These are phyloP conservation scores for Boletus fagicola DNA, from an alignment of 768 basidiomycete genomes.

Conservation along the genomic window DNA sequence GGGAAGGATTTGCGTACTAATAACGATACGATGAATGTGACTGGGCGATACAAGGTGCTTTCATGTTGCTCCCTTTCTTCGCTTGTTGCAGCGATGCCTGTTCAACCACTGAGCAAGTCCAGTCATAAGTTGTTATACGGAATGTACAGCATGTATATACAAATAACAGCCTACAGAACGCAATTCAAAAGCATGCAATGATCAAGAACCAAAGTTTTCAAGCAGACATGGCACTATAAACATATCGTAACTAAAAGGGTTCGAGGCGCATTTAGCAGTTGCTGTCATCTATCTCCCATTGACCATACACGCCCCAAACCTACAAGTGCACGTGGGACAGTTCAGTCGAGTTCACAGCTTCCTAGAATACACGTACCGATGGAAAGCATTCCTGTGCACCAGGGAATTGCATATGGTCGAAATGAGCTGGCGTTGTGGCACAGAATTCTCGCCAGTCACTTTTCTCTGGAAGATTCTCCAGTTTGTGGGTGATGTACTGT, in stretches of 20 bases:
- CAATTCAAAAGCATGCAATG: not conserved
- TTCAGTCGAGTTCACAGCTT: not conserved
- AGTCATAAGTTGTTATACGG: not conserved
- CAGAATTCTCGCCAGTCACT: too few species aligned
- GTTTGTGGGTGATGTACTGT: too few species aligned
- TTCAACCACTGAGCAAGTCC: too few species aligned
- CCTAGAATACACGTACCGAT: not conserved
- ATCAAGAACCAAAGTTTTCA: not conserved
- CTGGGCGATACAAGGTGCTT: not conserved
- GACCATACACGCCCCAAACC: constrained; percentile 14
- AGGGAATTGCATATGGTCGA: constrained; percentile 11
- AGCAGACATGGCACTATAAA: not conserved
- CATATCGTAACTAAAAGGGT: not conserved
- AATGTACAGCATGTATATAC: not conserved
- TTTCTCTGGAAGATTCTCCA: too few species aligned
- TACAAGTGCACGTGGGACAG: not conserved
- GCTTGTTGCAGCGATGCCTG: too few species aligned
- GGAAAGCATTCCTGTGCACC: constrained; percentile 19
- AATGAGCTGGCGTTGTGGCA: too few species aligned
- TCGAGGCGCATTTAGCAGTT: constrained; percentile 12
- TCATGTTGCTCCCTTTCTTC: not conserved
- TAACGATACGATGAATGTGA: constrained; percentile 15
- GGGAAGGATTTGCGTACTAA: constrained; percentile 47
- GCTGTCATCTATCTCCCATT: constrained; percentile 26
- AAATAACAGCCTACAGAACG: not conserved